phyloP scores from a whole-genome alignment of 352 stramenopile species.

The Globisporangium nodosum region DNA sequence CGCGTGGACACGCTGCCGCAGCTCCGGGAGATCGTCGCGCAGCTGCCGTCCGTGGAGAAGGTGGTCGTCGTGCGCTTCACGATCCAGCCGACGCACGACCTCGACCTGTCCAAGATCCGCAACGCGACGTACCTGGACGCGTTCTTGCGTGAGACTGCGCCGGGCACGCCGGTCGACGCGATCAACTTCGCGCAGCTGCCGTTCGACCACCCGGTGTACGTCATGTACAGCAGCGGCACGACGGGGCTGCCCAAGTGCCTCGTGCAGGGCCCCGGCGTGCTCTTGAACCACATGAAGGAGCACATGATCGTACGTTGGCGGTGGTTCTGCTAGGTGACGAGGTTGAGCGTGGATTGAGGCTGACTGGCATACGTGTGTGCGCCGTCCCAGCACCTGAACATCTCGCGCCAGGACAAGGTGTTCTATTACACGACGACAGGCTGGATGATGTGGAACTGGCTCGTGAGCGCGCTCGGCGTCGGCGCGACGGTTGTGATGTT shows the following conservation, averaged over 20 bases:
- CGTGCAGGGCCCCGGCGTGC: constrained; percentile 68
- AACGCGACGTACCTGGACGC: constrained; percentile 48
- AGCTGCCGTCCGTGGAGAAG: constrained; percentile 57
- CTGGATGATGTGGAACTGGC: constrained; percentile 91
- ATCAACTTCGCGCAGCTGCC: constrained; percentile 70
- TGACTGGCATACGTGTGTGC: not conserved
- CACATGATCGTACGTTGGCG: constrained; percentile 49
- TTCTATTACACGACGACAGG: constrained; percentile 83
- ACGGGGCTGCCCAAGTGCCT: constrained; percentile 86
- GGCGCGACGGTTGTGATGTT: constrained; percentile 75
- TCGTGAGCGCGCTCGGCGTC: constrained; percentile 62
- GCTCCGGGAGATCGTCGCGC: constrained; percentile 50
- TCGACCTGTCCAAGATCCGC: constrained; percentile 55
- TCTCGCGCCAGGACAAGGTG: constrained; percentile 53
- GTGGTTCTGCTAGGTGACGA: not conserved
- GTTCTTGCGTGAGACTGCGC: constrained; percentile 32
- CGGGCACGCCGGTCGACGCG: constrained; percentile 14
- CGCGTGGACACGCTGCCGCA: constrained; percentile 59
- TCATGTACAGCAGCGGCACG: constrained; percentile 87
- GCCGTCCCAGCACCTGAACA: constrained; percentile 49
- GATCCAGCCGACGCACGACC: constrained; percentile 38
- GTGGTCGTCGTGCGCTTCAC: constrained; percentile 68
- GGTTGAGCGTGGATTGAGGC: no score
- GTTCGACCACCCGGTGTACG: constrained; percentile 84
- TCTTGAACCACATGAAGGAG: constrained; percentile 81